These are phyloP conservation scores for Agrostemma githago DNA, from an alignment of 148 eudicot genomes.

Conservation along the genomic window DNA sequence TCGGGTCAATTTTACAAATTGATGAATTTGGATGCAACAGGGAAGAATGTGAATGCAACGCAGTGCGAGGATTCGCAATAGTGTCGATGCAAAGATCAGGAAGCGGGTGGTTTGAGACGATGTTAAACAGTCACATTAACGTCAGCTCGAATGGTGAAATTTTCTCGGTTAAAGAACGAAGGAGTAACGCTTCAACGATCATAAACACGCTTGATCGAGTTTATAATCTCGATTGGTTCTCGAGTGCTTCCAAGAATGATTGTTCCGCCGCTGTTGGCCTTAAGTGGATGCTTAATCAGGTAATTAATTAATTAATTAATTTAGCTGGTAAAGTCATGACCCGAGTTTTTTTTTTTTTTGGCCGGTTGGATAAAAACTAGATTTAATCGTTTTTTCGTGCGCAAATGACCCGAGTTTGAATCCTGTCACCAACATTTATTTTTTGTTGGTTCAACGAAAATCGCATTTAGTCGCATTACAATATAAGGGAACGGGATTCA, in stretches of 20 bases:
- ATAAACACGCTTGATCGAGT: conserved; percentile 44
- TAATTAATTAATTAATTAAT: background rate
- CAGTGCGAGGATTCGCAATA: conserved; percentile 56
- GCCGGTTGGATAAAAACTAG: too few relatives aligned
- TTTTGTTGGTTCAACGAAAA: too few relatives aligned
- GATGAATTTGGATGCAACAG: conserved; percentile 22
- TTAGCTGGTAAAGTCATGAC: background rate
- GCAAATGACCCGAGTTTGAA: too few relatives aligned
- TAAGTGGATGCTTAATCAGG: conserved; percentile 96
- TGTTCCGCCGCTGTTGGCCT: conserved; percentile 74
- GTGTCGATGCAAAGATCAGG: conserved; percentile 88
- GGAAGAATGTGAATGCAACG: conserved; percentile 66
- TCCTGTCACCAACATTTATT: too few relatives aligned
- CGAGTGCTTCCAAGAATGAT: conserved; percentile 77
- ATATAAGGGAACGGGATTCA: too few relatives aligned
- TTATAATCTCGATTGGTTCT: conserved; percentile 61
- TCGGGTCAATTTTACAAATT: too few relatives aligned
- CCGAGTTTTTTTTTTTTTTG: too few relatives aligned
- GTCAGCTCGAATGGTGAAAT: conserved; percentile 80
- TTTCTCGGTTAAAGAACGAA: conserved; percentile 39
- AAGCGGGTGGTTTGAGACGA: conserved; percentile 91
- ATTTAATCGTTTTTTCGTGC: too few relatives aligned
- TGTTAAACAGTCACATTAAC: conserved; percentile 65
- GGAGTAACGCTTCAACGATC: conserved; percentile 45
- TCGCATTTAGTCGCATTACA: too few relatives aligned